Percentiles rank a stretch among this genome's conserved stretches.
Conservation (phyloP, 2,329 filamentous ascomycete genomes). For the Neoscytalidium dimidiatum region DNA sequence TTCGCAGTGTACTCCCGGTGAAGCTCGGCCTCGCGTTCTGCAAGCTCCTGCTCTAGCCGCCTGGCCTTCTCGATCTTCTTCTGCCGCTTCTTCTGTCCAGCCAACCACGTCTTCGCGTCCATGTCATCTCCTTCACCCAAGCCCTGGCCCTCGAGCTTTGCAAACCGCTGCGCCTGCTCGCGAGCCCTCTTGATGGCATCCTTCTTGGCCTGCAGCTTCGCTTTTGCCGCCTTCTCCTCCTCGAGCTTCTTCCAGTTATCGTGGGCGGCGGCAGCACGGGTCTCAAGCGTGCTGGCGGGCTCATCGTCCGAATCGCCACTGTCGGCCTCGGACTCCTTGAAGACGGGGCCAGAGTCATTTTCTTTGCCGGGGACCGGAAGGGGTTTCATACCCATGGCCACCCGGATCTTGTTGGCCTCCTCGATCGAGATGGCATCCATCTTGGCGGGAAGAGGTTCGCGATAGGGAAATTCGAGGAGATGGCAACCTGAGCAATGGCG, state of each 20-base stretch:
- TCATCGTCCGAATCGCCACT: constrained; percentile 63
- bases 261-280: constrained; percentile 69
- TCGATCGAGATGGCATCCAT: constrained; percentile 61
- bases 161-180: constrained; percentile 76
- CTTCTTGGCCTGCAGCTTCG: constrained; percentile 75
- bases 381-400: constrained; percentile 86
- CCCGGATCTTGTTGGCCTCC: constrained; percentile 89
- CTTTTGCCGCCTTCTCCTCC: constrained; percentile 72
- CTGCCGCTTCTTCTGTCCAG: constrained; percentile 88
- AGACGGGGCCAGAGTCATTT: constrained; percentile 54
- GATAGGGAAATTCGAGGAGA: not conserved
- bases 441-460: constrained; percentile 23
- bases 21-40: constrained; percentile 67
- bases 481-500: not conserved
- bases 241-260: constrained; percentile 73
- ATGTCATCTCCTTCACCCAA: constrained; percentile 74
- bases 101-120: constrained; percentile 84
- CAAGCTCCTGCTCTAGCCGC: constrained; percentile 72
- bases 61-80: constrained; percentile 81
- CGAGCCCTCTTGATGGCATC: constrained; percentile 84
- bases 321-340: constrained; percentile 55
- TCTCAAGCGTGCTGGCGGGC: constrained; percentile 79
- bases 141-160: constrained; percentile 77
- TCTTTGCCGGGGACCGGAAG: constrained; percentile 76
- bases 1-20: constrained; percentile 75